These are phyloP conservation scores for Naganishia kalamii DNA, from an alignment of 768 basidiomycete genomes.

Conservation along the genomic window DNA sequence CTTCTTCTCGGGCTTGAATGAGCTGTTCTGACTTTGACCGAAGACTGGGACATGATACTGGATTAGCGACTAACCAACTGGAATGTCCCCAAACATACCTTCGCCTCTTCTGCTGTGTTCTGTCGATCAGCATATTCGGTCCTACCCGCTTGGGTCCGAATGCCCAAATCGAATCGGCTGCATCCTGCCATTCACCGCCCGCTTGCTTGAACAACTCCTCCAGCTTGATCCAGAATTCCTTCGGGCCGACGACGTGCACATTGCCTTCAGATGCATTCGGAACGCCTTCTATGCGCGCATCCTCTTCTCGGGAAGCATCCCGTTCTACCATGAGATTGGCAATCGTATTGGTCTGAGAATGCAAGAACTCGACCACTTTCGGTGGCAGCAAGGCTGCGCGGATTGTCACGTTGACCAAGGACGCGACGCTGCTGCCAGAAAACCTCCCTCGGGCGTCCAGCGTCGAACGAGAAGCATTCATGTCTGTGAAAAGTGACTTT, in stretches of 20 bases:
- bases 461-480: constrained; percentile 70
- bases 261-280: constrained; percentile 23
- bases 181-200: constrained; percentile 70
- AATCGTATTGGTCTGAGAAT: constrained; percentile 62
- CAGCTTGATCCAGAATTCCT: constrained; percentile 74
- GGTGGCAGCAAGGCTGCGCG: constrained; percentile 74
- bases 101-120: constrained; percentile 34
- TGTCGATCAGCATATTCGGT: constrained; percentile 77
- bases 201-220: constrained; percentile 59
- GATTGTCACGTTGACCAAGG: constrained; percentile 71
- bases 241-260: constrained; percentile 45
- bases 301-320: constrained; percentile 27
- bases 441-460: constrained; percentile 72
- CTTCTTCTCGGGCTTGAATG: constrained; percentile 36
- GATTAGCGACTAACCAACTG: not conserved
- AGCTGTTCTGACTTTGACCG: constrained; percentile 20
- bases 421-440: constrained; percentile 60
- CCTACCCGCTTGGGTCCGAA: constrained; percentile 86
- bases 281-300: constrained; percentile 26
- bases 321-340: constrained; percentile 47
- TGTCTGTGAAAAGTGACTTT: constrained; percentile 54
- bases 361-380: constrained; percentile 66
- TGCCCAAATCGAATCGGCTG: constrained; percentile 72
- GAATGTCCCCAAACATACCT: constrained; percentile 33
- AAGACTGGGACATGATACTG: not conserved